Evolutionary conservation across 1,284 basidiomycete species (phyloP).

Genomic region (Trametes sp.): DNA sequence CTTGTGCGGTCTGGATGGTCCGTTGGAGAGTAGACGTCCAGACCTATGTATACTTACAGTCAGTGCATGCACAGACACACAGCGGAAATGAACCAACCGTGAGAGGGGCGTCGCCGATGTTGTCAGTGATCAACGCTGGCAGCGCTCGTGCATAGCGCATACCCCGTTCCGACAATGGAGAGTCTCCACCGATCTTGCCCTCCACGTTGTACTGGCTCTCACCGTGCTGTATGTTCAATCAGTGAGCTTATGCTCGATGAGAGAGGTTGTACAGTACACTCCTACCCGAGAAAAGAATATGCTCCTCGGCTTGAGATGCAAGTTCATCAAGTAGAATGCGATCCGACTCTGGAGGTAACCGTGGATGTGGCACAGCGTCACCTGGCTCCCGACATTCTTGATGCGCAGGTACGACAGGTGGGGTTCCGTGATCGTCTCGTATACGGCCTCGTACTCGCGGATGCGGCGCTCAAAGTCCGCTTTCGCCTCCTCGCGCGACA

Average conservation of each 20-base stretch:
- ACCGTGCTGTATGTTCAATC: slow-evolving; percentile 75
- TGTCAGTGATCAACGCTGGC: slow-evolving; percentile 88
- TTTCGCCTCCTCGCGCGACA: slow-evolving; percentile 86
- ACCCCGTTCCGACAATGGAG: slow-evolving; percentile 85
- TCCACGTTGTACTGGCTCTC: slow-evolving; percentile 98
- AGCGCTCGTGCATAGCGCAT: slow-evolving; percentile 87
- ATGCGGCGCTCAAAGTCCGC: slow-evolving; percentile 93
- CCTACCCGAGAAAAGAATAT: slow-evolving; percentile 95
- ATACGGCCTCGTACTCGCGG: slow-evolving; percentile 93
- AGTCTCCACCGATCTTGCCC: slow-evolving; percentile 98
- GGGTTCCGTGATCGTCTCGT: slow-evolving; percentile 92
- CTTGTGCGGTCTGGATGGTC: slow-evolving; percentile 90
- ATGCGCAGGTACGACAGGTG: slow-evolving; percentile 89
- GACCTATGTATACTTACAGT: slow-evolving; percentile 54
- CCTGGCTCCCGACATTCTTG: slow-evolving; percentile 88
- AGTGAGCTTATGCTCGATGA: no score
- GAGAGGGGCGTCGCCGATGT: slow-evolving; percentile 88
- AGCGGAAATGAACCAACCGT: slow-evolving; percentile 62
- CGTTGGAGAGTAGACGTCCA: slow-evolving; percentile 97
- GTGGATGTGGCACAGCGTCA: slow-evolving; percentile 84
- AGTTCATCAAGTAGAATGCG: slow-evolving; percentile 98
- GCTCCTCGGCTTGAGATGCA: slow-evolving; percentile 95
- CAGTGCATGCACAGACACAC: slow-evolving; percentile 10
- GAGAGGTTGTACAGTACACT: no score
- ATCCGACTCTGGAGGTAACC: slow-evolving; percentile 97